phyloP scores from a whole-genome alignment of 495 filamentous ascomycete species.

The Penicillium waksmanii region DNA sequence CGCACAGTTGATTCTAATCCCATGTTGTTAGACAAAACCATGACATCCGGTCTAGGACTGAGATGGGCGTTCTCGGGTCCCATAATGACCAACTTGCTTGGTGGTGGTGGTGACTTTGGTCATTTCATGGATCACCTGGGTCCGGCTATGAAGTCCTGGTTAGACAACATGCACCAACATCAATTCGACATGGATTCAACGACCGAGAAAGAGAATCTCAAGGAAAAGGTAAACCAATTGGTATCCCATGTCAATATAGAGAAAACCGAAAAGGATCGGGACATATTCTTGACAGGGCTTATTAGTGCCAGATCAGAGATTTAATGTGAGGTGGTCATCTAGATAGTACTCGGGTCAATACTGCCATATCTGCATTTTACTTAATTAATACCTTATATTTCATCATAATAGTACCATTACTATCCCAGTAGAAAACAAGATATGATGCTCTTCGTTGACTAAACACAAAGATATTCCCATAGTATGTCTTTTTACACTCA shows the following conservation, averaged over 20 bases:
- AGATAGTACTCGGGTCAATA: background rate
- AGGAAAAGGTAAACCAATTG: background rate
- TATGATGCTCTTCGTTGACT: too few species aligned
- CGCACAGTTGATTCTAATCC: background rate
- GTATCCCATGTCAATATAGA: conserved; percentile 10
- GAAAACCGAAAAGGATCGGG: conserved; percentile 6
- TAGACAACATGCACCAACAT: conserved; percentile 22
- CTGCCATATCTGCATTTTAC: background rate
- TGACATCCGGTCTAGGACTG: conserved; percentile 45
- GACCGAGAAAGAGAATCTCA: background rate
- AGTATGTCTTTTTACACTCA: too few species aligned
- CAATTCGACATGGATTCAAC: conserved; percentile 7
- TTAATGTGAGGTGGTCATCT: background rate
- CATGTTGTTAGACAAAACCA: background rate
- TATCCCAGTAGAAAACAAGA: too few species aligned
- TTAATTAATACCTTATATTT: too few species aligned
- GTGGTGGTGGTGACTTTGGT: conserved; percentile 40
- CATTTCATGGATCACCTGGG: conserved; percentile 22
- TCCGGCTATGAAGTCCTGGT: conserved; percentile 19
- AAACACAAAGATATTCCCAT: too few species aligned
- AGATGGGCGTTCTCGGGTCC: conserved; percentile 54
- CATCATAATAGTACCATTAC: too few species aligned
- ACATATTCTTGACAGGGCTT: conserved; percentile 5
- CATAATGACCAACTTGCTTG: conserved; percentile 53
- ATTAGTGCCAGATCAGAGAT: background rate